phyloP scores from a whole-genome alignment of 495 filamentous ascomycete genomes.

The Neurospora tetrasperma region DNA sequence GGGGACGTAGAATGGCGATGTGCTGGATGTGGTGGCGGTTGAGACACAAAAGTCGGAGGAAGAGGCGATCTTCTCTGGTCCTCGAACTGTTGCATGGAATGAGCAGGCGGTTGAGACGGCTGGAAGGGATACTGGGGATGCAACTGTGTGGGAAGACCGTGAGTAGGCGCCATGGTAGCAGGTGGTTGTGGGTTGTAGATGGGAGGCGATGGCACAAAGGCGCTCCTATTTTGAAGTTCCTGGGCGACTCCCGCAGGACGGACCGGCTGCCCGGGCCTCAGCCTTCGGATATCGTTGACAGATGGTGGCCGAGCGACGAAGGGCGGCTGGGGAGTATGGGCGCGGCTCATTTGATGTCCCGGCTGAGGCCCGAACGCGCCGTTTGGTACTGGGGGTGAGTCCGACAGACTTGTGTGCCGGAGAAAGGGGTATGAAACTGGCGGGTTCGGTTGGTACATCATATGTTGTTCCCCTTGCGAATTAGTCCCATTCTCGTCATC shows the following conservation, averaged over 20 bases:
- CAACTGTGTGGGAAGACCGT: conserved; percentile 36
- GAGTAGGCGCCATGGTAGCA: conserved; percentile 36
- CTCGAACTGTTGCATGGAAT: conserved; percentile 50
- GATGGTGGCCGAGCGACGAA: conserved; percentile 70
- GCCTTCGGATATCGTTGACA: conserved; percentile 60
- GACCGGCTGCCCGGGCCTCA: conserved; percentile 59
- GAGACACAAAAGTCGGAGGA: conserved; percentile 46
- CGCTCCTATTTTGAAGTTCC: conserved; percentile 50
- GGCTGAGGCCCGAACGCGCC: conserved; percentile 51
- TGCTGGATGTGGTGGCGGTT: conserved; percentile 15
- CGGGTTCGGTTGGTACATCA: neutral
- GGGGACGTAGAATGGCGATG: conserved; percentile 20
- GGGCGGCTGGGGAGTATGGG: conserved; percentile 72
- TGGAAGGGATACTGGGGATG: conserved; percentile 42
- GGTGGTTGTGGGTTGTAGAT: conserved; percentile 70
- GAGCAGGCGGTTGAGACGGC: conserved; percentile 24
- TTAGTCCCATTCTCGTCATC: conserved; percentile 76
- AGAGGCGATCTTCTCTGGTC: conserved; percentile 56
- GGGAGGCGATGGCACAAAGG: conserved; percentile 75
- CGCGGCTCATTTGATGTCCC: conserved; percentile 40
- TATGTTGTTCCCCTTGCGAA: conserved; percentile 37
- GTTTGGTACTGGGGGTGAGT: conserved; percentile 82
- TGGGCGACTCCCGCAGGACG: conserved; percentile 11
- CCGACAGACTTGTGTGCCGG: conserved; percentile 71
- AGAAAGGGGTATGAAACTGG: conserved; percentile 43